A percentile compares a stretch with the other conserved stretches of the same genome.
Conservation (phyloP, 371 early-diverging fungal genomes). For the Mortierella sp. region DNA sequence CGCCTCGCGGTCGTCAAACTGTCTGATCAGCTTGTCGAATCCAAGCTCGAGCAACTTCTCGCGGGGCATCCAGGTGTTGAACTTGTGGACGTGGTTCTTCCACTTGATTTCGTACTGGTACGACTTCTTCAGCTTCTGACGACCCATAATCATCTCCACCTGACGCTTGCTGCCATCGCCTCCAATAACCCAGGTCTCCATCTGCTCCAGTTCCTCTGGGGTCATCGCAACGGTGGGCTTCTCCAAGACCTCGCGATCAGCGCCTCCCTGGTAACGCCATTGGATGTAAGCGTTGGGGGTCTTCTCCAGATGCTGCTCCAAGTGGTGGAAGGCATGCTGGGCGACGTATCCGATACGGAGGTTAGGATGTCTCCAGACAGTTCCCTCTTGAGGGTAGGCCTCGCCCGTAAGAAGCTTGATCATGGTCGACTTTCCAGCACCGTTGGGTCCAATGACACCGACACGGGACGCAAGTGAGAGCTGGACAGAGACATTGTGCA, state of each 20-base stretch:
- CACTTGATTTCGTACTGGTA: slow-evolving; percentile 89
- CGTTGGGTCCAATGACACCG: slow-evolving; percentile 84
- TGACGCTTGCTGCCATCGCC: slow-evolving; percentile 67
- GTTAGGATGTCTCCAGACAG: slow-evolving; percentile 79
- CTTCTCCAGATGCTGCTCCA: slow-evolving; percentile 84
- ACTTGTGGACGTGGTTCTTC: slow-evolving; percentile 73
- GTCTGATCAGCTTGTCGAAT: slow-evolving; percentile 79
- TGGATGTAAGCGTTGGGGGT: slow-evolving; percentile 86
- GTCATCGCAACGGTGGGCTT: slow-evolving; percentile 79
- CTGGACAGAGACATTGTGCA: slow-evolving; percentile 69
- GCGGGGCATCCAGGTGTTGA: slow-evolving; percentile 79
- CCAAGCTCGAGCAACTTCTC: slow-evolving; percentile 79
- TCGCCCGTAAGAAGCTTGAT: slow-evolving; percentile 86
- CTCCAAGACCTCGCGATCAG: slow-evolving; percentile 82
- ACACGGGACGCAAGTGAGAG: slow-evolving; percentile 83
- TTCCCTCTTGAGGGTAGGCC: slow-evolving; percentile 69
- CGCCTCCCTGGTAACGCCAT: slow-evolving; percentile 86
- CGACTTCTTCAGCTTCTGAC: slow-evolving; percentile 83
- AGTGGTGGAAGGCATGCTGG: slow-evolving; percentile 91
- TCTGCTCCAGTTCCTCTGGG: slow-evolving; percentile 73
- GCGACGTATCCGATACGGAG: slow-evolving; percentile 89
- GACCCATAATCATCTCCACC: slow-evolving; percentile 75
- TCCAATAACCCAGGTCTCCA: slow-evolving; percentile 69
- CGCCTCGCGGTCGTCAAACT: slow-evolving; percentile 85
- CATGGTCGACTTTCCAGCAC: slow-evolving; percentile 90